Percentiles rank a stretch among this genome's conserved stretches.
These are phyloP conservation scores for Corymbia citriodora DNA, from an alignment of 441 rosid species.

Conservation along the genomic window DNA sequence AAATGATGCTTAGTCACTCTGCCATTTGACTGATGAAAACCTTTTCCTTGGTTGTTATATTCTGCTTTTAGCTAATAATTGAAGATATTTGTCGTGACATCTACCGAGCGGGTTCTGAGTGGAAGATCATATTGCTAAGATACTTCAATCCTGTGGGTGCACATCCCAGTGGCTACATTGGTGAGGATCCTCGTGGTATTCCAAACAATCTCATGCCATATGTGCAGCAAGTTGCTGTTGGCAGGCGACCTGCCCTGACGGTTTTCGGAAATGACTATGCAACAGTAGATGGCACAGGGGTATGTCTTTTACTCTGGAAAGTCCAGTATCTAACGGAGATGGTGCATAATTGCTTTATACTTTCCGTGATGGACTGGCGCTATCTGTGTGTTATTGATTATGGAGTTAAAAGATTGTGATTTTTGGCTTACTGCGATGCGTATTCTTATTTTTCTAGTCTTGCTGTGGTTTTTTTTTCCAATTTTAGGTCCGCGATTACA, in stretches of 20 bases:
- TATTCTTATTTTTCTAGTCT: neutral
- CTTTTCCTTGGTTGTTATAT: neutral
- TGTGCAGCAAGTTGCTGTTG: slow-evolving; percentile 89
- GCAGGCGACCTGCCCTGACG: slow-evolving; percentile 70
- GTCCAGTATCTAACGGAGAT: neutral
- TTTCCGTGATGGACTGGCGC: neutral
- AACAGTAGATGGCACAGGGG: slow-evolving; percentile 97
- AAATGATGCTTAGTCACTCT: neutral
- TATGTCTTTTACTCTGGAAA: slow-evolving; percentile 24
- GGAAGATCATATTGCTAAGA: slow-evolving; percentile 82
- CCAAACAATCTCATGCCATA: slow-evolving; percentile 99
- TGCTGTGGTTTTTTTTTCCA: neutral
- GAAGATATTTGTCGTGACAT: slow-evolving; percentile 87
- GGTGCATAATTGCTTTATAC: neutral
- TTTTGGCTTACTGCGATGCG: neutral
- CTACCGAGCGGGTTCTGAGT: slow-evolving; percentile 52
- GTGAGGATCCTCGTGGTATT: slow-evolving; percentile 90
- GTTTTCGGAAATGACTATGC: slow-evolving; percentile 79
- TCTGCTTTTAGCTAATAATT: slow-evolving; percentile 60
- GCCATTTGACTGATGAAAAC: neutral
- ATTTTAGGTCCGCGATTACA: slow-evolving; percentile 89
- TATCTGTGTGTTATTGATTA: neutral
- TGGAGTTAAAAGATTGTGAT: neutral
- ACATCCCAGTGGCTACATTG: slow-evolving; percentile 82
- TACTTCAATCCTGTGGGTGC: slow-evolving; percentile 97